These are phyloP conservation scores for Botrytis cinerea DNA, from an alignment of 2,329 filamentous ascomycete species.

Conservation along the genomic window DNA sequence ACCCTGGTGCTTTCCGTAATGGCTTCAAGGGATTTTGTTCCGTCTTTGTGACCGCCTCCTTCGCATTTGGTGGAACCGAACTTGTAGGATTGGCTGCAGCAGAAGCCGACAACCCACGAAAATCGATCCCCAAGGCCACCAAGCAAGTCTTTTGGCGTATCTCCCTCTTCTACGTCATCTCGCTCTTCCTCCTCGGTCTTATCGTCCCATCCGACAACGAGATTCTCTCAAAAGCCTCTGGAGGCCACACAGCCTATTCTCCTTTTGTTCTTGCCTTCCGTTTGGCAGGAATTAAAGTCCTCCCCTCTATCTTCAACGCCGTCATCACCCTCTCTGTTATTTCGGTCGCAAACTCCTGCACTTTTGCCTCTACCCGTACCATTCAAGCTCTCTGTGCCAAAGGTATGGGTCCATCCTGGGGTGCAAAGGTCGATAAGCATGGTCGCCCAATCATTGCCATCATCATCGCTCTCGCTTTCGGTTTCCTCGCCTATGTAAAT, in stretches of 20 bases:
- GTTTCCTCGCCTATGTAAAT: constrained; percentile 60
- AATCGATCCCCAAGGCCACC: constrained; percentile 80
- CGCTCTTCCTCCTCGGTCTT: constrained; percentile 77
- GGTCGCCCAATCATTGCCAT: constrained; percentile 67
- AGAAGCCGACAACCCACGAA: constrained; percentile 74
- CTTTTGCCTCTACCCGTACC: constrained; percentile 89
- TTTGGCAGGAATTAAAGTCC: constrained; percentile 76
- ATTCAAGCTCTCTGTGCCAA: constrained; percentile 88
- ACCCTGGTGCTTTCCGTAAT: constrained; percentile 80
- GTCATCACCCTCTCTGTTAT: constrained; percentile 90
- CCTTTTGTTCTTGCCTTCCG: constrained; percentile 92
- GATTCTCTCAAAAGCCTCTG: constrained; percentile 61
- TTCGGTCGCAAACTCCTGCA: constrained; percentile 87
- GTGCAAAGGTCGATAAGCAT: constrained; percentile 78
- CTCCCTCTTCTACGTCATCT: constrained; percentile 80
- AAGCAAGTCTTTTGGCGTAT: constrained; percentile 98
- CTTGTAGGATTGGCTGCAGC: constrained; percentile 75
- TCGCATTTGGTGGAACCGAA: constrained; percentile 73
- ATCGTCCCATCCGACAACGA: constrained; percentile 73
- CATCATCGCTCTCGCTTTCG: constrained; percentile 56
- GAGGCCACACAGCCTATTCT: constrained; percentile 69
- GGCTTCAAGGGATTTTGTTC: constrained; percentile 72
- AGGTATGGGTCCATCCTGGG: constrained; percentile 73
- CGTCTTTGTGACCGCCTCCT: constrained; percentile 70
- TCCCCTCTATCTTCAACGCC: constrained; percentile 89